Conservation (phyloP, 176 grass and related monocot genomes). For the Oryza brachyantha region DNA sequence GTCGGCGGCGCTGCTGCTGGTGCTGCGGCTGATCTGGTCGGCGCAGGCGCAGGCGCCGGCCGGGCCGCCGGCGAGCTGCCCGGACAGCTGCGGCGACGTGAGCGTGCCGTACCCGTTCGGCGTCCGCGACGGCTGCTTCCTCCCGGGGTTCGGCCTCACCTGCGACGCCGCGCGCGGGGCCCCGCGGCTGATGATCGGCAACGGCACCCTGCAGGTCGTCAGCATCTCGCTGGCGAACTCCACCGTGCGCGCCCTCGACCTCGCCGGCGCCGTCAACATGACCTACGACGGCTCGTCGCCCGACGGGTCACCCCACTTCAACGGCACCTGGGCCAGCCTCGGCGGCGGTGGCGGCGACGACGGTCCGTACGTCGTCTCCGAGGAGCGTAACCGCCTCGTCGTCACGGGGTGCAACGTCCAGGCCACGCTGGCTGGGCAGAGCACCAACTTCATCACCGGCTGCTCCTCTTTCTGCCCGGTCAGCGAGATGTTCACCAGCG, state of each 20-base stretch:
- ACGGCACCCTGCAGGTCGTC: background rate
- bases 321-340: background rate
- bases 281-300: background rate
- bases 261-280: background rate
- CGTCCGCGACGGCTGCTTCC: background rate
- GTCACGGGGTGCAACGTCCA: conserved; percentile 23
- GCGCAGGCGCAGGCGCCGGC: background rate
- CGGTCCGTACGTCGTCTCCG: conserved; percentile 11
- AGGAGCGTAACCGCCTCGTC: background rate
- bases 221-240: background rate
- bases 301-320: background rate
- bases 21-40: background rate
- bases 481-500: background rate
- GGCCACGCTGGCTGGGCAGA: background rate
- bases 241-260: background rate
- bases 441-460: background rate
- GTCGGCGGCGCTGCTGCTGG: background rate
- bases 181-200: background rate
- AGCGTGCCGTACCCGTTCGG: background rate
- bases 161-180: background rate
- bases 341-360: background rate
- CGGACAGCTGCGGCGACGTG: background rate
- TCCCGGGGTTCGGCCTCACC: background rate
- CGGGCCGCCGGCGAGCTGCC: background rate
- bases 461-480: conserved; percentile 30